Base-by-base conservation (phyloP, 441 rosid genomes). In the Dalechampia spathulata region DNA sequence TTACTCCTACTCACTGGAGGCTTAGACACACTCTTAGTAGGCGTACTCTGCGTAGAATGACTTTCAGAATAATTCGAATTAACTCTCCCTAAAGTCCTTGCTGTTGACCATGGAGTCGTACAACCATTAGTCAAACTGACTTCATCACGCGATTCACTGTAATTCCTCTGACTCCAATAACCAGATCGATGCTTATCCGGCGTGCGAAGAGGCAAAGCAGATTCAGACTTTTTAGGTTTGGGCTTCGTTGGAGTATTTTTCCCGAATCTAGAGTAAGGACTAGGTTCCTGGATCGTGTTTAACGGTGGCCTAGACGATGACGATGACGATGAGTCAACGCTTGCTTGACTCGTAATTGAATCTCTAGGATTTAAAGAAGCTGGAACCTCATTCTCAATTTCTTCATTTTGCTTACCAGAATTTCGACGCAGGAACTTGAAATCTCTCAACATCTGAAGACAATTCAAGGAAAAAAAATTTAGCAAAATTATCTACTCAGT, bases 31-130 rank as follows among this genome's bases (percentile, higher is more conserved):
- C 98, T 94, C 86, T 88, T 90, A 0, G 77, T 83, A 0, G 99
- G 99, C 14, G 99, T 94, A 43, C 83, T 86, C 37, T 90, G 99
- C 2, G 88, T 79, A 6, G 99, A 94, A 83, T 60, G 76, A 34
- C 76, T 65, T 78, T 94, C 95, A 0, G 92, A 80, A 56, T 75
- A 72, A 56, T 71, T 49, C 12, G 87, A 68, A 70, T 27, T 46
- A 32, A 79, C 80, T 67, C 83, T 85, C 58, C 90, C 87, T 12
- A 60, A 60, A 1, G 72, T 78, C 76, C 81, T 82, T 22, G 66
- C 65, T 4, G 68, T 65, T 4, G 79, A 70, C 69, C 74, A 72
- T 4, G 99, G 99, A 57, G 96, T 86, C 69, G 68, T 66, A n/a
- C n/a, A n/a, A n/a, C n/a, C n/a, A 62, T 39, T 81, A 9, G 66